Evolutionary conservation across 1,139 yeast genomes (phyloP).

Genomic region (Sugiyamaella neomexicana): DNA sequence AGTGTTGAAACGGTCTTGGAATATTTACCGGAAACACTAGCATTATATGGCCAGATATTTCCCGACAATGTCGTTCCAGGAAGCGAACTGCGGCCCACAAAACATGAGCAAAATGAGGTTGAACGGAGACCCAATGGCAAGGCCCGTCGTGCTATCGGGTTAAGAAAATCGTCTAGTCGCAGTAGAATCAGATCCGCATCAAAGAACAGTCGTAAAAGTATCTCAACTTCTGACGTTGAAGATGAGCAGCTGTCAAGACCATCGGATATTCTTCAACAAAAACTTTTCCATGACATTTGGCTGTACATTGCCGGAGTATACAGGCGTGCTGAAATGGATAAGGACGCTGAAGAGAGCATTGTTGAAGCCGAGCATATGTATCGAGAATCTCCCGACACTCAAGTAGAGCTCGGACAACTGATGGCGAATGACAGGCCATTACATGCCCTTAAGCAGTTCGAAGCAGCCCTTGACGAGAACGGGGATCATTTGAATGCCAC

Average conservation of each 20-base stretch:
- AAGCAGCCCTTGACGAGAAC: conserved; percentile 59
- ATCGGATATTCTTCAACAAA: conserved; percentile 29
- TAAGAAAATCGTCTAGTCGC: background rate
- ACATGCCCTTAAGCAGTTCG: conserved; percentile 65
- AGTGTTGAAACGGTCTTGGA: conserved; percentile 66
- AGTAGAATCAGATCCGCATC: background rate
- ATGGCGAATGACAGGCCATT: conserved; percentile 40
- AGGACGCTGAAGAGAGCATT: conserved; percentile 71
- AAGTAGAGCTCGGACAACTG: conserved; percentile 55
- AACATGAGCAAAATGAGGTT: background rate
- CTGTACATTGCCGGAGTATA: conserved; percentile 70
- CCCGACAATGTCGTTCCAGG: conserved; percentile 10
- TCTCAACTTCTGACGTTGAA: conserved; percentile 7
- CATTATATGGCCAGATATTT: conserved; percentile 58
- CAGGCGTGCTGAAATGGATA: conserved; percentile 52
- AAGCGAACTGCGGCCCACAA: background rate
- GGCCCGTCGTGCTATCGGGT: conserved; percentile 6
- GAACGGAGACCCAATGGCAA: background rate
- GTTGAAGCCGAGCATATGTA: conserved; percentile 63
- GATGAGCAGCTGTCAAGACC: conserved; percentile 15
- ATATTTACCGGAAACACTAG: conserved; percentile 64
- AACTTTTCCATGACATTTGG: conserved; percentile 66
- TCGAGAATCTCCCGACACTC: conserved; percentile 55
- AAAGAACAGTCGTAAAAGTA: background rate
- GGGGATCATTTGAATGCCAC: conserved; percentile 56